Evolutionary conservation across 805 yeast species (phyloP).

Genomic region (Hanseniaspora valbyensis): DNA sequence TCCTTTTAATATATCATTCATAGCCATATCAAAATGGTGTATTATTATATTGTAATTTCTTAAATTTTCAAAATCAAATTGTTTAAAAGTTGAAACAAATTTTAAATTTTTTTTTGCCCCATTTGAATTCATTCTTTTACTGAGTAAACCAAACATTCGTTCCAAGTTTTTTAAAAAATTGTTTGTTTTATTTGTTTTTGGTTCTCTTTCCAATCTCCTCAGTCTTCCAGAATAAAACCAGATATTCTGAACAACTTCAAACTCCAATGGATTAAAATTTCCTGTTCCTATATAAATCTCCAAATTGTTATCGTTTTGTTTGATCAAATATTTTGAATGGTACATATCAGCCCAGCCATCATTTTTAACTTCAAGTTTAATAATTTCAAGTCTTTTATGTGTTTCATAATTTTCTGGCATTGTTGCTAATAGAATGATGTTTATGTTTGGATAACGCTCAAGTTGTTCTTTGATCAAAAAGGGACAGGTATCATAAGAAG

Average conservation of each 20-base stretch:
- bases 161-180: not conserved
- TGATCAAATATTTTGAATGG: not conserved
- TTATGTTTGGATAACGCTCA: not conserved
- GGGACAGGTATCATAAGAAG: not conserved
- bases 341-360: not conserved
- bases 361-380: not conserved
- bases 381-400: not conserved
- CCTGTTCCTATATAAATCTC: not conserved
- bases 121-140: not conserved
- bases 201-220: not conserved
- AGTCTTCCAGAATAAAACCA: not conserved
- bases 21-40: not conserved
- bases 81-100: not conserved
- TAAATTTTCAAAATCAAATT: not conserved
- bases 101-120: not conserved
- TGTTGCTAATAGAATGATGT: not conserved
- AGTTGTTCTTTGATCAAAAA: not conserved
- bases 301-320: not conserved
- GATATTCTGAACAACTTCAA: not conserved
- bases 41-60: not conserved
- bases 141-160: not conserved
- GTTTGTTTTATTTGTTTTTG: not conserved
- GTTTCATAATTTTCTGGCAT: not conserved
- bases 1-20: not conserved
- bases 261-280: not conserved